Evolutionary conservation across 1,139 yeast genomes (phyloP).

Genomic region (Geotrichum histeridarum): DNA sequence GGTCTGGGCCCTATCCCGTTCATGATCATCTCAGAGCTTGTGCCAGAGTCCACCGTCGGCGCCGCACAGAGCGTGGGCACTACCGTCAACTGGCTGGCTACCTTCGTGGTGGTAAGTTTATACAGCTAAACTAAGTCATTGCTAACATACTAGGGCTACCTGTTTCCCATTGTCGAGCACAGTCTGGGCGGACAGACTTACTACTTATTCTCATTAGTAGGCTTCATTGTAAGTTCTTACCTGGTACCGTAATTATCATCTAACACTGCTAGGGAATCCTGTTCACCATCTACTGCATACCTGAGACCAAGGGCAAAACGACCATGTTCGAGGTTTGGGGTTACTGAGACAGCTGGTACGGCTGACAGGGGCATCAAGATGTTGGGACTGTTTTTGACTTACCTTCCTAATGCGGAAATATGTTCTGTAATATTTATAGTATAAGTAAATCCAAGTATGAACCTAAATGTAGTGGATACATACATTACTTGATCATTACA

Average conservation of each 20-base stretch:
- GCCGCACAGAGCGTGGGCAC: constrained; percentile 92
- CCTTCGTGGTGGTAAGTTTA: constrained; percentile 45
- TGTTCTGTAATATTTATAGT: too few relatives aligned
- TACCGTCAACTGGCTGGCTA: constrained; percentile 84
- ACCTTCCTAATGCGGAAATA: too few relatives aligned
- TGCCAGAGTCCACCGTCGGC: constrained; percentile 73
- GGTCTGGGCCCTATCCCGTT: constrained; percentile 97
- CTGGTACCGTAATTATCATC: background rate
- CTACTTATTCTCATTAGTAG: constrained; percentile 53
- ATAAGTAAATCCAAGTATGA: too few relatives aligned
- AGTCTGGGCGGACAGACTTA: constrained; percentile 76
- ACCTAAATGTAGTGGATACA: too few relatives aligned
- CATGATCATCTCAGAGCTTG: constrained; percentile 79
- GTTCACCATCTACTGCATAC: constrained; percentile 51
- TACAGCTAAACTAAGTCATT: background rate
- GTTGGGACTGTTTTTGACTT: too few relatives aligned
- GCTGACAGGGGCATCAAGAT: background rate
- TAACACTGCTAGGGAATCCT: constrained; percentile 48
- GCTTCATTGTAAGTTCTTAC: constrained; percentile 3
- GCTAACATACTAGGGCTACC: constrained; percentile 50
- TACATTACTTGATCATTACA: background rate
- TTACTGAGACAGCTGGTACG: background rate
- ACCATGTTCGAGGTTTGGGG: constrained; percentile 15
- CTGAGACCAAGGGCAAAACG: constrained; percentile 71
- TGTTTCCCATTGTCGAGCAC: constrained; percentile 68